A percentile compares a stretch with the other conserved stretches of the same genome.
Evolutionary conservation across 2,329 filamentous ascomycete genomes (phyloP).

Genomic region (Calonectria pteridis): DNA sequence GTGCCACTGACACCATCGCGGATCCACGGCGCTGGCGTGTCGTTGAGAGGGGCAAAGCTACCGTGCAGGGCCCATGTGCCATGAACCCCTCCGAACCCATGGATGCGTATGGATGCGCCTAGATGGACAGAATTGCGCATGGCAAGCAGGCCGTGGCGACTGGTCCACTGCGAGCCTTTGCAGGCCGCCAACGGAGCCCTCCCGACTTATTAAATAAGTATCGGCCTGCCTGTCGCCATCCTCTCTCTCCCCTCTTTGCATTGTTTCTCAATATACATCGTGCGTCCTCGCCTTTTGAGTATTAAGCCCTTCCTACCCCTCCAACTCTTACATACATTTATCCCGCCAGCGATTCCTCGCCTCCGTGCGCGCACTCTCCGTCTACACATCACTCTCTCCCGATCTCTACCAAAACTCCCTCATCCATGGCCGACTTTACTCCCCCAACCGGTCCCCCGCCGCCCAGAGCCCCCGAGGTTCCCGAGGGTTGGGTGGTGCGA

Average conservation of each 20-base stretch:
- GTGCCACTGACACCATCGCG: conserved; percentile 22
- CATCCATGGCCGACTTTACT: conserved; percentile 65
- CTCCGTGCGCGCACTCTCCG: not conserved
- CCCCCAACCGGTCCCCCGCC: conserved; percentile 68
- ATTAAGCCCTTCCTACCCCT: not conserved
- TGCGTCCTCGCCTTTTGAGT: not conserved
- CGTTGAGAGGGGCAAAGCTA: not conserved
- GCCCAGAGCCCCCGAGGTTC: conserved; percentile 72
- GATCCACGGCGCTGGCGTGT: conserved; percentile 14
- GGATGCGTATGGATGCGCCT: conserved; percentile 8
- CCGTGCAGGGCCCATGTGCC: conserved; percentile 7
- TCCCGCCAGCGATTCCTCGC: not conserved
- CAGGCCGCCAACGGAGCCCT: conserved; percentile 9
- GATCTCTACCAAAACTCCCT: not conserved
- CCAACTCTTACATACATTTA: not conserved
- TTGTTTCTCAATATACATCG: conserved; percentile 3
- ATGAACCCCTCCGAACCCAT: not conserved
- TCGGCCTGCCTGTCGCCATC: not conserved
- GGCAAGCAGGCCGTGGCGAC: conserved; percentile 5
- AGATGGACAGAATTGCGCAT: not conserved
- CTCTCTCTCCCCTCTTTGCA: not conserved
- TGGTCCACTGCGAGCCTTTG: conserved; percentile 5
- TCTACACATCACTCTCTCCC: not conserved
- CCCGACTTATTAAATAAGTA: not conserved
- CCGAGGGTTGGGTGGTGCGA: conserved; percentile 81